Evolutionary conservation across 371 early-diverging fungal genomes (phyloP).

Genomic region (Mucor circinelloides): DNA sequence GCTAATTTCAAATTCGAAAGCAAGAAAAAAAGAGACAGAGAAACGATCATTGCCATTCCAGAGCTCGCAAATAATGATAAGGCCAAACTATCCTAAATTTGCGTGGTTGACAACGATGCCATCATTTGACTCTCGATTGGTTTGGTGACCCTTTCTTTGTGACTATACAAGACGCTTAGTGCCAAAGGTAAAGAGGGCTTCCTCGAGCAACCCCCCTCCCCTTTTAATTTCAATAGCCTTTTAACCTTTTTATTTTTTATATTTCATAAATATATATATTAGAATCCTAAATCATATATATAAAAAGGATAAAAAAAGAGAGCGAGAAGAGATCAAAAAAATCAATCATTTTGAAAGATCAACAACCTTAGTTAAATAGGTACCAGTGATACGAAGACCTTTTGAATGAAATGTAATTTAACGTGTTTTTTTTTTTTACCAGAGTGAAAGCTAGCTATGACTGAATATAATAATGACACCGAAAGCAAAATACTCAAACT

Average conservation of each 20-base stretch:
- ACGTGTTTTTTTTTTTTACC: slow-evolving; percentile 10
- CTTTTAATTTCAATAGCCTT: background rate
- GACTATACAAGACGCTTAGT: background rate
- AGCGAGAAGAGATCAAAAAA: background rate
- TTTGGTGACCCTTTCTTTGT: background rate
- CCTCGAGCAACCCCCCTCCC: background rate
- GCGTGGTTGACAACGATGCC: too few species aligned
- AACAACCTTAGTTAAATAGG: background rate
- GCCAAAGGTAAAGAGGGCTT: background rate
- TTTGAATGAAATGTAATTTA: background rate
- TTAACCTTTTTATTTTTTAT: background rate
- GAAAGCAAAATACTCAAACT: slow-evolving; percentile 49
- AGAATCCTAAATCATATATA: background rate
- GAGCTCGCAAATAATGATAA: background rate
- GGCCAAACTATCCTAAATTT: too few species aligned
- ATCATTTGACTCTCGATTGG: too few species aligned
- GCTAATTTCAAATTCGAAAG: too few species aligned
- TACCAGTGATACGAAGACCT: background rate
- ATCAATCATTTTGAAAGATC: background rate
- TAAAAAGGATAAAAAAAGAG: background rate
- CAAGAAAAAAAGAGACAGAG: too few species aligned
- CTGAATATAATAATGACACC: slow-evolving; percentile 30
- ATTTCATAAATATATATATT: background rate
- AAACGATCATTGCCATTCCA: too few species aligned
- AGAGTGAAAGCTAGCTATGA: slow-evolving; percentile 6